Conservation (phyloP, 192 early-diverging fungal species). For the Haplosporangium gracile region DNA sequence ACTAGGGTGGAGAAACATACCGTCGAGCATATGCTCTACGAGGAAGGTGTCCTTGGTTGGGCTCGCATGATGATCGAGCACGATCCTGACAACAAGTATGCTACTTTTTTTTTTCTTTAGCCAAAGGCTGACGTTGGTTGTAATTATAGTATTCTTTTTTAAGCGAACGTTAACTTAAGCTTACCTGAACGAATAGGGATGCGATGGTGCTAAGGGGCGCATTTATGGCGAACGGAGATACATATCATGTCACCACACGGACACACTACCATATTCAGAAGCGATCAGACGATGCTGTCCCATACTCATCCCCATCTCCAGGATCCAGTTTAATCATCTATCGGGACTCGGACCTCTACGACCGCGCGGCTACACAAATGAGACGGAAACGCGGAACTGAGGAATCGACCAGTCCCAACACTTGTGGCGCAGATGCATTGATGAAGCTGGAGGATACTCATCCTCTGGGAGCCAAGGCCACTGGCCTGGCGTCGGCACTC, state of each 20-base stretch:
- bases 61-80: constrained; percentile 64
- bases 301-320: constrained; percentile 29
- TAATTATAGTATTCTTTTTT: neutral
- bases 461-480: neutral
- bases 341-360: constrained; percentile 70
- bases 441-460: neutral
- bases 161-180: neutral
- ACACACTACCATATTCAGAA: constrained; percentile 67
- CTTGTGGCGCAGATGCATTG: neutral
- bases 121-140: neutral
- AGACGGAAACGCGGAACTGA: constrained; percentile 25
- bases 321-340: constrained; percentile 66
- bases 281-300: constrained; percentile 64
- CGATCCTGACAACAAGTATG: constrained; percentile 34
- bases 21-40: constrained; percentile 55
- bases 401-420: neutral
- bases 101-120: neutral
- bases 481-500: neutral
- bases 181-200: constrained; percentile 17
- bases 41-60: constrained; percentile 67
- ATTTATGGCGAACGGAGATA: constrained; percentile 65
- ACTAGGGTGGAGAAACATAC: constrained; percentile 33
- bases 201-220: constrained; percentile 69
- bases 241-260: constrained; percentile 70
- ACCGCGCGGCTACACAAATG: constrained; percentile 17